These are phyloP conservation scores for Scutellaria minor DNA, from an alignment of 257 asterid genomes.

Conservation along the genomic window DNA sequence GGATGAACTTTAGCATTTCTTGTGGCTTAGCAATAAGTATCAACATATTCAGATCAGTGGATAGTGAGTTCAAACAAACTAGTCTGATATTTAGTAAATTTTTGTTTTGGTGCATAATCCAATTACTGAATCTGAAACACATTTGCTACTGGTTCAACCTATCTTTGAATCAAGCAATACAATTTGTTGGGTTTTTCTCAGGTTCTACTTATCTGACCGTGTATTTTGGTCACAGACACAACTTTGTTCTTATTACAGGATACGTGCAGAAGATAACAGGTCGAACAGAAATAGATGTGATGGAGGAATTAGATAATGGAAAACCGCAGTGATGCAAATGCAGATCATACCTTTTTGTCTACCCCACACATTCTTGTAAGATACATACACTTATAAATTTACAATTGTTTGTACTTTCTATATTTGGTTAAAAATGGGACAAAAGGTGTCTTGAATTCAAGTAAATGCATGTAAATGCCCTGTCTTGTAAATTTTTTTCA, in stretches of 20 bases:
- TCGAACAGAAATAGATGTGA: slow-evolving; percentile 67
- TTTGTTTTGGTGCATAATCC: too few species aligned
- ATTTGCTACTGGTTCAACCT: too few species aligned
- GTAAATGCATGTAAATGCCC: not conserved
- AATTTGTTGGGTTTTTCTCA: not conserved
- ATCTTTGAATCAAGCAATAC: not conserved
- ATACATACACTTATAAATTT: not conserved
- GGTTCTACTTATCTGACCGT: not conserved
- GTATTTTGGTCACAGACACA: not conserved
- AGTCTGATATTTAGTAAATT: too few species aligned
- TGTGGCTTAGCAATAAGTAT: not conserved
- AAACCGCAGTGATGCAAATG: slow-evolving; percentile 52
- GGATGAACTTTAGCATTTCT: not conserved
- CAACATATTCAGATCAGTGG: not conserved
- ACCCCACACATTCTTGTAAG: not conserved
- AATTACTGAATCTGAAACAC: too few species aligned
- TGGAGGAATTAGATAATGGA: slow-evolving; percentile 82
- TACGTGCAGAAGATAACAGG: slow-evolving; percentile 82
- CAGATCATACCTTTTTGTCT: slow-evolving; percentile 2
- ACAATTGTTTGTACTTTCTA: not conserved
- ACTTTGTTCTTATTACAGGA: slow-evolving; percentile 52
- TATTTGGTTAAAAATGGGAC: too few species aligned
- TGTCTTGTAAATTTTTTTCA: not conserved
- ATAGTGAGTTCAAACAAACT: too few species aligned
- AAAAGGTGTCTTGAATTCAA: too few species aligned